phyloP scores from a whole-genome alignment of 495 filamentous ascomycete species.

The Talaromyces ruber region DNA sequence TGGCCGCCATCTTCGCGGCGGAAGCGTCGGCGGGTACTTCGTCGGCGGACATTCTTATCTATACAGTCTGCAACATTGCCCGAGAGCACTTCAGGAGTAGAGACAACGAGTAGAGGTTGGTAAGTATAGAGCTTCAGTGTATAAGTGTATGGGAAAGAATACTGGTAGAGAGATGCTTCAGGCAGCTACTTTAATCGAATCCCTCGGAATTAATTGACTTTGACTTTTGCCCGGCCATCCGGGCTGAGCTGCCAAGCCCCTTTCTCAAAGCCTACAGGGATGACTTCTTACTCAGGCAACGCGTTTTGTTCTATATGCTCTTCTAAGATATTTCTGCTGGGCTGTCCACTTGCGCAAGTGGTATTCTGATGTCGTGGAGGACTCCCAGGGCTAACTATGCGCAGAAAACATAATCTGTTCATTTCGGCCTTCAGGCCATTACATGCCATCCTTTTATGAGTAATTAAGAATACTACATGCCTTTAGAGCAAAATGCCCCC shows the following conservation, averaged over 20 bases:
- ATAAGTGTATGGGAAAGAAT: background rate
- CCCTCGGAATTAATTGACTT: background rate
- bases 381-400: background rate
- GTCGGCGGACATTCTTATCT: conserved; percentile 16
- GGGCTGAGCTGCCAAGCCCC: background rate
- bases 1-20: conserved; percentile 10
- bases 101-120: background rate
- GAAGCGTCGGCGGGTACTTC: conserved; percentile 14
- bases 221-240: background rate
- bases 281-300: no score
- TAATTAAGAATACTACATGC: conserved; percentile 1
- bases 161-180: background rate
- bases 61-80: background rate
- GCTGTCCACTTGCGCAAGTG: no score
- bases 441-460: background rate
- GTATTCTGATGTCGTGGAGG: no score
- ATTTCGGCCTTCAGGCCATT: background rate
- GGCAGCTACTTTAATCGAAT: background rate
- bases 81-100: background rate
- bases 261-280: background rate
- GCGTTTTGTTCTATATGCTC: background rate
- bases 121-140: background rate
- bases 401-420: background rate
- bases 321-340: background rate
- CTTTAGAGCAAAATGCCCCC: background rate